Evolutionary conservation across 2,329 filamentous ascomycete genomes (phyloP).

Genomic region (Colletotrichum kahawae): DNA sequence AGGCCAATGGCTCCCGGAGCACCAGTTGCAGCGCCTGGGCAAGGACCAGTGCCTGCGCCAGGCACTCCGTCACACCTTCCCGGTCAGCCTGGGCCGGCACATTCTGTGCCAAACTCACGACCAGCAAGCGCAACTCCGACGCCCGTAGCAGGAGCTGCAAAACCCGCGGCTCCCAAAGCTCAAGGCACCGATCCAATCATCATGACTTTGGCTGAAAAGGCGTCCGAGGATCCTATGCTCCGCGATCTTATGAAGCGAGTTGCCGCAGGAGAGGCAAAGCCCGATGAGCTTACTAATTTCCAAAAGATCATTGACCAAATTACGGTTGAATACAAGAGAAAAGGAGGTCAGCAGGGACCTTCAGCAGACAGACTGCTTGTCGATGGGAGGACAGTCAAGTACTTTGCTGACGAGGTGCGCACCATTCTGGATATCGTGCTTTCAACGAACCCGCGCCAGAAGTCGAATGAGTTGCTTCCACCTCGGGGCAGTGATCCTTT

Average conservation of each 20-base stretch:
- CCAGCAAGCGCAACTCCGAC: constrained; percentile 22
- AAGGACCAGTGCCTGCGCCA: constrained; percentile 18
- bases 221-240: constrained; percentile 73
- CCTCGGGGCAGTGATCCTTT: constrained; percentile 60
- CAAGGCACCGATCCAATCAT: constrained; percentile 65
- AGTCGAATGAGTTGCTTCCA: constrained; percentile 55
- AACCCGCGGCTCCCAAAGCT: constrained; percentile 14
- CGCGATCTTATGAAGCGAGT: constrained; percentile 85
- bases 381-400: constrained; percentile 61
- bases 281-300: constrained; percentile 75
- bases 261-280: constrained; percentile 71
- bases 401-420: constrained; percentile 63
- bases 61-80: constrained; percentile 23
- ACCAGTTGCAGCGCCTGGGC: constrained; percentile 20
- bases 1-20: not conserved
- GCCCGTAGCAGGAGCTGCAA: constrained; percentile 2
- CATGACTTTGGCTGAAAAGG: constrained; percentile 76
- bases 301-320: constrained; percentile 83
- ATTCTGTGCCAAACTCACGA: constrained; percentile 26
- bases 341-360: constrained; percentile 54
- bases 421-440: constrained; percentile 64
- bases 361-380: constrained; percentile 61
- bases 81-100: constrained; percentile 21
- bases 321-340: constrained; percentile 63
- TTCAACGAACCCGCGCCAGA: constrained; percentile 63